Base-by-base conservation (phyloP, 768 basidiomycete species). In the Psilocybe cubensis region DNA sequence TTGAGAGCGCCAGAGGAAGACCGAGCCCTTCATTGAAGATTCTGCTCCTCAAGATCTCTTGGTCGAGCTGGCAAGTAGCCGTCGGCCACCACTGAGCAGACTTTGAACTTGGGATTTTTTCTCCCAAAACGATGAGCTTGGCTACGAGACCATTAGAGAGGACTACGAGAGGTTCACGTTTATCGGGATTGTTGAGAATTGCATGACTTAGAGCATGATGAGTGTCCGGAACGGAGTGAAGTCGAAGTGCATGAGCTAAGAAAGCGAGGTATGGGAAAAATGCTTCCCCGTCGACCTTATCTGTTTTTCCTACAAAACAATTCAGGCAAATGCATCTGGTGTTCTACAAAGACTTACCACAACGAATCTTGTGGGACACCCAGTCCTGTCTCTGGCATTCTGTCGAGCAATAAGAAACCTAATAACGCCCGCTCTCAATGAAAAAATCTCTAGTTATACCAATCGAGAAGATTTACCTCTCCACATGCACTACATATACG, bases 401-500 rank as follows among this genome's bases (percentile, higher is more conserved):
- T 6, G 31, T 33, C 6, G 31, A 33, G 12, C 31, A 33, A 12
- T 33, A 33, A 6, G 12, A 12, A 33, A 33, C 31, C 31, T 33
- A 12, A 33, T 7, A n/a, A n/a, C n/a, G n/a, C n/a, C n/a, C n/a
- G n/a, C n/a, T n/a, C n/a, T n/a, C n/a, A n/a, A n/a, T n/a, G n/a
- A n/a, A n/a, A n/a, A n/a, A n/a, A n/a, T n/a, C n/a, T n/a, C n/a
- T n/a, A n/a, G n/a, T n/a, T n/a, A n/a, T n/a, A n/a, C n/a, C n/a
- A n/a, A n/a, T n/a, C n/a, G n/a, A n/a, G n/a, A n/a, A n/a, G n/a
- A n/a, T 69, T 70, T 24, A 61, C 66, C 57, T 65, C 61, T 31
- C 49, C 59, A 29, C 66, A 68, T 21, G 58, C 44, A 28, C 23
- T 24, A 33, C 27, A 35, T 24, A 31, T 14, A 4, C 48, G 48